Conservation (phyloP, 179 eudicot genomes). For the Silene noctiflora region DNA sequence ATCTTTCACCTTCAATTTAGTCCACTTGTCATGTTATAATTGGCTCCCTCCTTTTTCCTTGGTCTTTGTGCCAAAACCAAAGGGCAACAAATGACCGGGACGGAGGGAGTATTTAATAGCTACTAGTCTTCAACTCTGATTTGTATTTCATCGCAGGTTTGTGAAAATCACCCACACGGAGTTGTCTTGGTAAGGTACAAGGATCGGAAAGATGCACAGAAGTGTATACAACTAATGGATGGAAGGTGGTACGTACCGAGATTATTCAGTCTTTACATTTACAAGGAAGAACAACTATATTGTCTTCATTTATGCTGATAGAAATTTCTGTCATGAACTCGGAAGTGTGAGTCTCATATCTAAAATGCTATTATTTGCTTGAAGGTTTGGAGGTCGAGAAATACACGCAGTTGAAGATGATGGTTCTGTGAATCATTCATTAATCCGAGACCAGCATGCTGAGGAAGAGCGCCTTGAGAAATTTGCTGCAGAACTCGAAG, state of each 20-base stretch:
- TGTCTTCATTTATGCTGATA: neutral
- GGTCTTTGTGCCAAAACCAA: too few species aligned
- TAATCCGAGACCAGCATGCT: conserved; percentile 54
- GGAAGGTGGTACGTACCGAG: conserved; percentile 70
- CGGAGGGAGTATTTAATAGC: too few species aligned
- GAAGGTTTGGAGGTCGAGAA: conserved; percentile 88
- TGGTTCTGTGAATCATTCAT: conserved; percentile 71
- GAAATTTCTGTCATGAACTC: neutral
- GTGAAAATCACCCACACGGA: conserved; percentile 94
- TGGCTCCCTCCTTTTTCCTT: too few species aligned
- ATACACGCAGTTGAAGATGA: conserved; percentile 78
- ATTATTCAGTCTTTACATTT: neutral
- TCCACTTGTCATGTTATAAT: too few species aligned
- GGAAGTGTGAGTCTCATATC: too few species aligned
- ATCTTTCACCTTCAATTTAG: too few species aligned
- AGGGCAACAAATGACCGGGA: too few species aligned
- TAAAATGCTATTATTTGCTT: neutral
- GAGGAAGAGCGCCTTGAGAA: conserved; percentile 75
- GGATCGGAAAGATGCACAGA: conserved; percentile 73
- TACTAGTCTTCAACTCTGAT: neutral
- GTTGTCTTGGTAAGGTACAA: conserved; percentile 83
- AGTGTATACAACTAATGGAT: conserved; percentile 83
- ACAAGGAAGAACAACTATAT: neutral
- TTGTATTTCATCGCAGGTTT: conserved; percentile 47
- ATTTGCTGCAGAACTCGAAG: conserved; percentile 89